Conservation (phyloP, 2,329 filamentous ascomycete species). For the Pyricularia pennisetigena region DNA sequence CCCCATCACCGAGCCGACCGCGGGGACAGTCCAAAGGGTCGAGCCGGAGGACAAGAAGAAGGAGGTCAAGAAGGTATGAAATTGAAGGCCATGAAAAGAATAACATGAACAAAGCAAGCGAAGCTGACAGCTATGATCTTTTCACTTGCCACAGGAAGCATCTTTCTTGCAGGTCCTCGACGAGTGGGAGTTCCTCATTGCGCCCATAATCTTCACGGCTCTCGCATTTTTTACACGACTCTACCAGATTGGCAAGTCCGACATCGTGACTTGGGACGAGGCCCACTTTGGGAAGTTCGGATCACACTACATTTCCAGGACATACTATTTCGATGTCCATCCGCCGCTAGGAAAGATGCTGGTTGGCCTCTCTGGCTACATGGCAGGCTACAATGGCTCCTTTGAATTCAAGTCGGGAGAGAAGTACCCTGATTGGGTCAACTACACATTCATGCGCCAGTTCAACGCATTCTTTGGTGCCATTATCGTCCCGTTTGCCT, state of each 20-base stretch:
- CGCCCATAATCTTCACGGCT: conserved; percentile 50
- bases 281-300: conserved; percentile 91
- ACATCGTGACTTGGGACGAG: conserved; percentile 60
- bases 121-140: conserved; percentile 13
- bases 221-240: conserved; percentile 57
- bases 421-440: conserved; percentile 82
- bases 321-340: conserved; percentile 89
- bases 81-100: neutral
- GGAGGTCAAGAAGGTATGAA: conserved; percentile 32
- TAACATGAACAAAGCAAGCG: neutral
- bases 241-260: conserved; percentile 59
- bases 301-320: conserved; percentile 96
- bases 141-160: conserved; percentile 28
- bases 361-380: conserved; percentile 88
- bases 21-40: conserved; percentile 22
- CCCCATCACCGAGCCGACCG: conserved; percentile 27
- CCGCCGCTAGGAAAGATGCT: conserved; percentile 98
- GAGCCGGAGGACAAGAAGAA: conserved; percentile 54
- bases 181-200: conserved; percentile 53
- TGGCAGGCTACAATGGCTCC: conserved; percentile 96
- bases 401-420: conserved; percentile 99
- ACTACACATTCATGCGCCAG: conserved; percentile 97
- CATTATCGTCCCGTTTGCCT: conserved; percentile 84
- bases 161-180: conserved; percentile 53
- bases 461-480: conserved; percentile 97